phyloP scores from a whole-genome alignment of 352 stramenopile species.

The Pythium dissotocum region DNA sequence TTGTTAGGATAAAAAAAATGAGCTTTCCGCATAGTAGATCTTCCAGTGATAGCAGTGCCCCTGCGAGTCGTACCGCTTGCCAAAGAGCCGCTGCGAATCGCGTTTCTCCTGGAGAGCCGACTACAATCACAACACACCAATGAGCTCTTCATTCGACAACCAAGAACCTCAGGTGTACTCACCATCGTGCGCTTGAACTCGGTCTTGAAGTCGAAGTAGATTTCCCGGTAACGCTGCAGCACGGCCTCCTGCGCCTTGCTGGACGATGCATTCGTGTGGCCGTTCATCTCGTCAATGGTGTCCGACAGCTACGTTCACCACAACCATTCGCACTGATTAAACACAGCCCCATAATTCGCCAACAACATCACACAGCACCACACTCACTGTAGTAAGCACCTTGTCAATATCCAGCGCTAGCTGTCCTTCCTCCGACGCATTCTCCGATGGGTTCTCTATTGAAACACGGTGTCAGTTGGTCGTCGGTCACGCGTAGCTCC shows the following conservation, averaged over 20 bases:
- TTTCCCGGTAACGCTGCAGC: slow-evolving; percentile 94
- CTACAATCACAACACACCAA: slow-evolving; percentile 25
- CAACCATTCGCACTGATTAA: not conserved
- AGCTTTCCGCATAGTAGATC: not conserved
- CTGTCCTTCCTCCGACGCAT: slow-evolving; percentile 58
- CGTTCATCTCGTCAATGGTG: slow-evolving; percentile 85
- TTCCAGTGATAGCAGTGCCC: not conserved
- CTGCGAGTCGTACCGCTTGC: slow-evolving; percentile 50
- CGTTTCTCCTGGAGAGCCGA: slow-evolving; percentile 79
- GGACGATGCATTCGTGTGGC: slow-evolving; percentile 64
- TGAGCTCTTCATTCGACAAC: not conserved
- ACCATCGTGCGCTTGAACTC: slow-evolving; percentile 93
- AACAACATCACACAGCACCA: not conserved
- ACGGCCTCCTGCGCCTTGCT: slow-evolving; percentile 86
- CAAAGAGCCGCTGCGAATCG: slow-evolving; percentile 81
- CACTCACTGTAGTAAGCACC: slow-evolving; percentile 51
- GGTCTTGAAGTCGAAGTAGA: slow-evolving; percentile 95
- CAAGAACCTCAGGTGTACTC: slow-evolving; percentile 1
- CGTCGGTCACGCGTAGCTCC: not conserved
- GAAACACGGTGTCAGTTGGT: not conserved
- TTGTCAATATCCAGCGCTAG: slow-evolving; percentile 82
- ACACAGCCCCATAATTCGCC: not conserved
- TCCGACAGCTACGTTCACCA: slow-evolving; percentile 58
- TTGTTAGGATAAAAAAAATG: not conserved
- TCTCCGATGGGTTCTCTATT: slow-evolving; percentile 66